Conservation (phyloP, 2,329 filamentous ascomycete genomes). For the Curvularia eragrostidis region DNA sequence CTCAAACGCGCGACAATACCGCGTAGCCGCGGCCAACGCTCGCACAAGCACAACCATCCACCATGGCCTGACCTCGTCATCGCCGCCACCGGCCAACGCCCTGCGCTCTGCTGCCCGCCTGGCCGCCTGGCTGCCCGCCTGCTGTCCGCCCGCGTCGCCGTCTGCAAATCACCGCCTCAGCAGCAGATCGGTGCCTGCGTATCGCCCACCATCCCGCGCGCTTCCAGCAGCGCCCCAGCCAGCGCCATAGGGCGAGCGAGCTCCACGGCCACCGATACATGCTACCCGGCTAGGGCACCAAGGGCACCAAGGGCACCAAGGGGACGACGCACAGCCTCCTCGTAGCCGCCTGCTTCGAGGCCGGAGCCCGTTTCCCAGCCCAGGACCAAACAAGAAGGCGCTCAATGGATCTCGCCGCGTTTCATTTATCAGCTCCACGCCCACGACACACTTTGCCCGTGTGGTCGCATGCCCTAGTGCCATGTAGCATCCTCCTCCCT, state of each 20-base stretch:
- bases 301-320: neutral
- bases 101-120: neutral
- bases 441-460: slow-evolving; percentile 5
- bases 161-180: slow-evolving; percentile 4
- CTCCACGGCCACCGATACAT: neutral
- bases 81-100: slow-evolving; percentile 1
- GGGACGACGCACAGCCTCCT: slow-evolving; percentile 34
- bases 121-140: neutral
- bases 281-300: no score
- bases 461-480: neutral
- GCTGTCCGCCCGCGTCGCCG: neutral
- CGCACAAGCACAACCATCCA: neutral
- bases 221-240: slow-evolving; percentile 16
- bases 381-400: slow-evolving; percentile 36
- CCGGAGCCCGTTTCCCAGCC: slow-evolving; percentile 23
- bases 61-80: neutral
- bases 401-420: slow-evolving; percentile 28
- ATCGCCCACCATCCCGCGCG: slow-evolving; percentile 37
- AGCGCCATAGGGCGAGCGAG: neutral
- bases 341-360: slow-evolving; percentile 32
- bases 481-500: neutral
- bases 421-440: slow-evolving; percentile 33
- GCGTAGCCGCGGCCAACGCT: slow-evolving; percentile 22
- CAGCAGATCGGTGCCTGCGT: slow-evolving; percentile 25
- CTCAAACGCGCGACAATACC: slow-evolving; percentile 31